These are phyloP conservation scores for Annona squamosa DNA, from an alignment of 164 flowering plant species.

Conservation along the genomic window DNA sequence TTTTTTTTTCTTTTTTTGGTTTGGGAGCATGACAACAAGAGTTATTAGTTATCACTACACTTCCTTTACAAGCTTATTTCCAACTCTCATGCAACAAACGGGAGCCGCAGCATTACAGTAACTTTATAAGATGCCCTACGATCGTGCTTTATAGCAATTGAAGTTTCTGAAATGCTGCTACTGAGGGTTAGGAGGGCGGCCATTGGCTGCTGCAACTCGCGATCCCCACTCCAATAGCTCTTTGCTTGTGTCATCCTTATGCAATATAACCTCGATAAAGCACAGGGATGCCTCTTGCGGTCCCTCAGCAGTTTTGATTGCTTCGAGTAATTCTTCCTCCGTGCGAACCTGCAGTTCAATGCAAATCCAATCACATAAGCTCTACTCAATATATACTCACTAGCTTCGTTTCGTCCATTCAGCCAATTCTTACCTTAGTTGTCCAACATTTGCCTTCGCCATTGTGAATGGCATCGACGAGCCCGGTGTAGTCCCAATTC, in stretches of 20 bases:
- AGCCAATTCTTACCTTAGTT: slow-evolving; percentile 40
- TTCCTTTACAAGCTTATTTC: too few relatives aligned
- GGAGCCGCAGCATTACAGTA: too few relatives aligned
- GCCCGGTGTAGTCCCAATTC: slow-evolving; percentile 76
- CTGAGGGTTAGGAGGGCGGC: slow-evolving; percentile 75
- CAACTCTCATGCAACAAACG: too few relatives aligned
- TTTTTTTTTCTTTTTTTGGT: too few relatives aligned
- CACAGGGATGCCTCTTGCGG: slow-evolving; percentile 52
- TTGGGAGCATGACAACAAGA: too few relatives aligned
- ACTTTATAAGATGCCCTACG: too few relatives aligned
- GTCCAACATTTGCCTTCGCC: slow-evolving; percentile 80
- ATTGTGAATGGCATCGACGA: slow-evolving; percentile 65
- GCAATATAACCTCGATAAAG: slow-evolving; percentile 64
- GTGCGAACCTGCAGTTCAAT: slow-evolving; percentile 42
- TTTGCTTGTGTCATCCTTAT: slow-evolving; percentile 87
- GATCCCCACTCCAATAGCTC: slow-evolving; percentile 91
- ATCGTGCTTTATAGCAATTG: too few relatives aligned
- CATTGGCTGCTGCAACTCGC: slow-evolving; percentile 63
- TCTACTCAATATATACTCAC: background rate
- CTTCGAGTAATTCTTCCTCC: slow-evolving; percentile 56
- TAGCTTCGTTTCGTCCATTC: background rate
- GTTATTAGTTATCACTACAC: too few relatives aligned
- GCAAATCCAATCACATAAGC: background rate
- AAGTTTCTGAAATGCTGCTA: slow-evolving; percentile 14
- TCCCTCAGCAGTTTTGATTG: slow-evolving; percentile 48